These are phyloP conservation scores for Acanthamoeba polyphaga DNA, from an alignment of 208 protist species.

Conservation along the genomic window DNA sequence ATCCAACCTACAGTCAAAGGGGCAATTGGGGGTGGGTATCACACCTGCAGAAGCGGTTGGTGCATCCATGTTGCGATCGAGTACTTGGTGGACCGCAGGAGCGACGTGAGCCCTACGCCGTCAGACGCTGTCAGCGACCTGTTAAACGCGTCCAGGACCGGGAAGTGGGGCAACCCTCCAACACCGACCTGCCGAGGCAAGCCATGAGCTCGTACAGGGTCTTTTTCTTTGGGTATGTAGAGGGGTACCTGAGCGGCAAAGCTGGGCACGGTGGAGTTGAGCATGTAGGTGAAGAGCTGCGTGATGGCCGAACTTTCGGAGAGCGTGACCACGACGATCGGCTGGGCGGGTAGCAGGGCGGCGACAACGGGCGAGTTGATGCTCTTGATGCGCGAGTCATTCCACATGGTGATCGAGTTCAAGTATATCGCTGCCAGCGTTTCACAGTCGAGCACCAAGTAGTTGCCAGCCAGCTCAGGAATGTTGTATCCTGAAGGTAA, in stretches of 20 bases:
- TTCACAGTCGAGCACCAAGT: not conserved
- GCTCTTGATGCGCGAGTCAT: not conserved
- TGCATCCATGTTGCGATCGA: not conserved
- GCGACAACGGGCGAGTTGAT: not conserved
- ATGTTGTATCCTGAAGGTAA: conserved; percentile 2
- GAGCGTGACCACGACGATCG: not conserved
- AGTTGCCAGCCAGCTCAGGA: not conserved
- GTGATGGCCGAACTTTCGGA: not conserved
- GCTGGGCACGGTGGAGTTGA: not conserved
- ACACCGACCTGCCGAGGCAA: too few relatives aligned
- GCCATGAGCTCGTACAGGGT: too few relatives aligned
- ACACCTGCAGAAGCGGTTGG: not conserved
- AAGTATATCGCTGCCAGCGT: not conserved
- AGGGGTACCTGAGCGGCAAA: not conserved
- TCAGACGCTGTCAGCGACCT: not conserved
- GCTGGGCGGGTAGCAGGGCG: not conserved
- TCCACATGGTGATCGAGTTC: conserved; percentile 52
- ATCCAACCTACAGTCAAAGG: not conserved
- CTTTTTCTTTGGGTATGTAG: too few relatives aligned
- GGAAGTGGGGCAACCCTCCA: not conserved
- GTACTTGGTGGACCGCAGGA: not conserved
- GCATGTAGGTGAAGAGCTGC: not conserved
- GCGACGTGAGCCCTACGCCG: not conserved
- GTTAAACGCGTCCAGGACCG: not conserved
- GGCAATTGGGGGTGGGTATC: too few relatives aligned